phyloP scores from a whole-genome alignment of 495 filamentous ascomycete species.

The Aspergillus leporis region DNA sequence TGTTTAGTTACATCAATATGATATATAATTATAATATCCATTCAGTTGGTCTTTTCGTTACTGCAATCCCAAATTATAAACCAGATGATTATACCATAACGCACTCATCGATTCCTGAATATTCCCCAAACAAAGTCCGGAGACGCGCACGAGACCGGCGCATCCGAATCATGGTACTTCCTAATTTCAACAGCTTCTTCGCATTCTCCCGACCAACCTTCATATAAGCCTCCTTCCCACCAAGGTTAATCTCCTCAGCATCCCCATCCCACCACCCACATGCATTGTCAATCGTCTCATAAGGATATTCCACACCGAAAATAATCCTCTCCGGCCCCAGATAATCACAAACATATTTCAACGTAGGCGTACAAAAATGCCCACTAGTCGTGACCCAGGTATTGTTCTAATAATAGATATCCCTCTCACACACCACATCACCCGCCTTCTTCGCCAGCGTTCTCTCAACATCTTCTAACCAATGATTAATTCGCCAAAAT shows the following conservation, averaged over 20 bases:
- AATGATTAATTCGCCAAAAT: constrained; percentile 52
- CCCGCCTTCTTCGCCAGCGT: constrained; percentile 23
- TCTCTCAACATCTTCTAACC: constrained; percentile 41
- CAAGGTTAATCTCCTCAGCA: constrained; percentile 13
- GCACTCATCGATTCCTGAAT: not conserved
- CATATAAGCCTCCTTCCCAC: constrained; percentile 29
- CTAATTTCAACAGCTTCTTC: constrained; percentile 41
- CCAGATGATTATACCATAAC: not conserved
- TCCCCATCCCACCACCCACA: constrained; percentile 42
- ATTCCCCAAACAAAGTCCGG: not conserved
- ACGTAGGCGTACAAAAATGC: constrained; percentile 47
- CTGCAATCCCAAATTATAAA: not conserved
- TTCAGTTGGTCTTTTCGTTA: too few relatives aligned
- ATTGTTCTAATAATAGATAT: constrained; percentile 46
- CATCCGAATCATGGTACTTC: constrained; percentile 21
- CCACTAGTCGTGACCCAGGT: constrained; percentile 58
- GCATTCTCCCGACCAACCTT: constrained; percentile 44
- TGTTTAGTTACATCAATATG: not conserved
- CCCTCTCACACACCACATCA: constrained; percentile 28
- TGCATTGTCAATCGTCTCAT: constrained; percentile 39
- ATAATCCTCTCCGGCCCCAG: constrained; percentile 26
- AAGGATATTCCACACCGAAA: constrained; percentile 33
- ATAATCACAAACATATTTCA: constrained; percentile 32
- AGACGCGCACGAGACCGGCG: constrained; percentile 9
- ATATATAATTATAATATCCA: not conserved